A percentile compares a stretch with the other conserved stretches of the same genome.
Conservation (phyloP, 495 filamentous ascomycete genomes). For the Neurospora africana region DNA sequence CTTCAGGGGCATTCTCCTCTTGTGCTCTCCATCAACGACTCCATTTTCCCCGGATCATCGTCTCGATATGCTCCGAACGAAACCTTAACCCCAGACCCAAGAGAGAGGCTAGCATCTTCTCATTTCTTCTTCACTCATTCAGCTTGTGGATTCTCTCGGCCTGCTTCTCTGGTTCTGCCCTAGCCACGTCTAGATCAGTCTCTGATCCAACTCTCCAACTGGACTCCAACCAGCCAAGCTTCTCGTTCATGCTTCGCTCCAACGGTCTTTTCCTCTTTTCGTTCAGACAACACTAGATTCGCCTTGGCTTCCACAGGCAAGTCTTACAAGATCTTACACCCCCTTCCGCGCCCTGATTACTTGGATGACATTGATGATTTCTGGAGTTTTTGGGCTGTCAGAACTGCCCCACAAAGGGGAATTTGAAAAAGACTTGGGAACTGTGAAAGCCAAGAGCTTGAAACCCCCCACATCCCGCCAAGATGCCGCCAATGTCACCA, state of each 20-base stretch:
- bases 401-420: not conserved
- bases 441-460: not conserved
- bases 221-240: not conserved
- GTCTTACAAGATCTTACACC: not conserved
- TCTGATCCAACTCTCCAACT: not conserved
- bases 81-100: not conserved
- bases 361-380: not conserved
- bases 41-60: not conserved
- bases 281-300: not conserved
- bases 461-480: not conserved
- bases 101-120: not conserved
- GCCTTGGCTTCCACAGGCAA: not conserved
- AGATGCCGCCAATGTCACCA: not conserved
- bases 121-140: not conserved
- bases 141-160: not conserved
- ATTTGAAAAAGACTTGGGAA: not conserved
- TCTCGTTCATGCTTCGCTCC: not conserved
- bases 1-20: not conserved
- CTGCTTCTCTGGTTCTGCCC: not conserved
- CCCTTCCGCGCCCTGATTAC: not conserved
- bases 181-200: not conserved
- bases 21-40: not conserved
- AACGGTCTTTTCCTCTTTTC: not conserved
- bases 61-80: not conserved
- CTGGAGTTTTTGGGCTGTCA: not conserved